Conservation (phyloP, 2,329 filamentous ascomycete species). For the Penicillium sp. region DNA sequence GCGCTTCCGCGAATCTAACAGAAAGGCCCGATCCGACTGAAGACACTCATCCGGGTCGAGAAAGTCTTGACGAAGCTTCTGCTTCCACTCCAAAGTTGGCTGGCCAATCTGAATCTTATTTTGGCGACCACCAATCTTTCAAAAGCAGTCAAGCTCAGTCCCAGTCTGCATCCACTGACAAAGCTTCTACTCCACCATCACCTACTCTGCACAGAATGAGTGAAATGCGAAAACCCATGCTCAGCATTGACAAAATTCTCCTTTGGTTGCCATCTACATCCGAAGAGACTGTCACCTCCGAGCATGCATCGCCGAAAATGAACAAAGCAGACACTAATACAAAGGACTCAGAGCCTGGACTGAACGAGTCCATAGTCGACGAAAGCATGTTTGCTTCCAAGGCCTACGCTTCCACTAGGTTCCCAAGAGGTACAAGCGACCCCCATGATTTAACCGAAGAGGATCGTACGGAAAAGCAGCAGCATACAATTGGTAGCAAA, state of each 20-base stretch:
- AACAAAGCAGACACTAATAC: constrained; percentile 18
- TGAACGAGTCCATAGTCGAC: constrained; percentile 22
- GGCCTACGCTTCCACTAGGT: constrained; percentile 20
- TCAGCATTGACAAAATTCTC: constrained; percentile 35
- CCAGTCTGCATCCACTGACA: constrained; percentile 13
- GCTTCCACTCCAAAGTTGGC: constrained; percentile 33
- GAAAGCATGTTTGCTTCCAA: constrained; percentile 28
- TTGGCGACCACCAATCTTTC: constrained; percentile 10
- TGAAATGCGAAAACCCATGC: constrained; percentile 35
- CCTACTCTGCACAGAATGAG: constrained; percentile 20
- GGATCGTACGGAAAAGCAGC: constrained; percentile 5
- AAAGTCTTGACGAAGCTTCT: constrained; percentile 16
- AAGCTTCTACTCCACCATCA: constrained; percentile 16
- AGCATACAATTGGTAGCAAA: constrained; percentile 1
- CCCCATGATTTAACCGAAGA: constrained; percentile 15
- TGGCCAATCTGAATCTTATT: constrained; percentile 15
- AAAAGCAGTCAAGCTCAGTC: constrained; percentile 7
- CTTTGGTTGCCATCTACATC: constrained; percentile 37
- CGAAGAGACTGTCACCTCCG: not conserved
- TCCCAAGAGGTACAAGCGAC: constrained; percentile 18
- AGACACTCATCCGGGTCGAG: not conserved
- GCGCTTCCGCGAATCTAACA: constrained; percentile 1
- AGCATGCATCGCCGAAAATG: constrained; percentile 4
- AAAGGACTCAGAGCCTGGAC: constrained; percentile 20
- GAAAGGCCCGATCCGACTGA: constrained; percentile 1